phyloP scores from a whole-genome alignment of 1,284 basidiomycete genomes.

The Apiotrichum gamsii region DNA sequence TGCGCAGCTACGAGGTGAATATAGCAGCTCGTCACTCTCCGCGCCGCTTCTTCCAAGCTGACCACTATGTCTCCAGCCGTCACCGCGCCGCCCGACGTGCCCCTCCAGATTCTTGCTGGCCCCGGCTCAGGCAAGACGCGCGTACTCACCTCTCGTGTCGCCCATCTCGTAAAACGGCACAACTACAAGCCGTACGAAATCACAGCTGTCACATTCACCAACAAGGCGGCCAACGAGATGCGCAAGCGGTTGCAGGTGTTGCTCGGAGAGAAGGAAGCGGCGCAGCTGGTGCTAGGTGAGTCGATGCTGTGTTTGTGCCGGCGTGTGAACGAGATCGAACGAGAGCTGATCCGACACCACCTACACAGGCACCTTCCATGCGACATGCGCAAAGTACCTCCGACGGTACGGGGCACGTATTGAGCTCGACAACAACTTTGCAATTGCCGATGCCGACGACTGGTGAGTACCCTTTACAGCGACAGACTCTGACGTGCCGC shows the following conservation, averaged over 20 bases:
- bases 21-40: no score
- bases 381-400: constrained; percentile 65
- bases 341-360: constrained; percentile 23
- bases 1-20: constrained; percentile 36
- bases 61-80: constrained; percentile 54
- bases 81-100: constrained; percentile 55
- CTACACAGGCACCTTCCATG: constrained; percentile 77
- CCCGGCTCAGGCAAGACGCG: constrained; percentile 68
- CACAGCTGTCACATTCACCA: constrained; percentile 77
- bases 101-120: constrained; percentile 76
- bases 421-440: constrained; percentile 66
- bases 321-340: background rate
- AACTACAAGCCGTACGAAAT: constrained; percentile 57
- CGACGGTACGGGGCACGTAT: constrained; percentile 61
- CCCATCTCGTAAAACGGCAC: constrained; percentile 62
- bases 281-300: constrained; percentile 56
- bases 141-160: constrained; percentile 74
- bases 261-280: constrained; percentile 61
- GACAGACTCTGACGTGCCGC: constrained; percentile 4
- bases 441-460: constrained; percentile 76
- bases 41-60: background rate
- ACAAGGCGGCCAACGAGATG: constrained; percentile 90
- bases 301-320: background rate
- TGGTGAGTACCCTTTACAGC: no score
- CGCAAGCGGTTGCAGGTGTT: constrained; percentile 62